Evolutionary conservation across 2,329 filamentous ascomycete genomes (phyloP).

Genomic region (Aspergillus clavatus): DNA sequence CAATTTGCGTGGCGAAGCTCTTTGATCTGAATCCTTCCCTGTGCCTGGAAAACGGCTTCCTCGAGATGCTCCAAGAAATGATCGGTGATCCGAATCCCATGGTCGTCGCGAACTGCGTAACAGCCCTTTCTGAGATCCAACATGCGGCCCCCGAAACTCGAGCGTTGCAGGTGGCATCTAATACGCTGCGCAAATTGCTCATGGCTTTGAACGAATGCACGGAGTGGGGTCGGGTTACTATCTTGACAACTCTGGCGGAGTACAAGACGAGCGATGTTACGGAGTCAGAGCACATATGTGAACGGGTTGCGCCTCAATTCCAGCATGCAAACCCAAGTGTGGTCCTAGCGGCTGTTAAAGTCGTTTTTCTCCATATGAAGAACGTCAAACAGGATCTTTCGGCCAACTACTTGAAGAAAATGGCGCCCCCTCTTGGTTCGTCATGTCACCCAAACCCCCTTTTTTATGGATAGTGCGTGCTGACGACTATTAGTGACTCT

Average conservation of each 20-base stretch:
- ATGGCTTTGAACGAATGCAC: constrained; percentile 98
- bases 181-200: constrained; percentile 87
- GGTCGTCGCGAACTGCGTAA: constrained; percentile 97
- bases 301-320: constrained; percentile 92
- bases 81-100: constrained; percentile 98
- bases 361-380: constrained; percentile 95
- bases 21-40: constrained; percentile 90
- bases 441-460: constrained; percentile 5
- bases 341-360: constrained; percentile 94
- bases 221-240: constrained; percentile 95
- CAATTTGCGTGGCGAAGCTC: constrained; percentile 95
- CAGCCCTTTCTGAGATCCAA: constrained; percentile 83
- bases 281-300: constrained; percentile 96
- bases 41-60: constrained; percentile 94
- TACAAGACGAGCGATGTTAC: constrained; percentile 85
- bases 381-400: constrained; percentile 71
- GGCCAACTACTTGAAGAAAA: constrained; percentile 90
- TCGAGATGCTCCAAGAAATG: constrained; percentile 89
- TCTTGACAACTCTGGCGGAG: constrained; percentile 81
- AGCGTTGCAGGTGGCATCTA: constrained; percentile 75
- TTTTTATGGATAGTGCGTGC: not conserved
- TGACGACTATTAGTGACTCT: constrained; percentile 68
- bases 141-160: constrained; percentile 87
- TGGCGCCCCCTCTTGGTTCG: constrained; percentile 88
- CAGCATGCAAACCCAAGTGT: constrained; percentile 98